Evolutionary conservation across 192 early-diverging fungal genomes (phyloP).

Genomic region (Lobosporangium transversale): DNA sequence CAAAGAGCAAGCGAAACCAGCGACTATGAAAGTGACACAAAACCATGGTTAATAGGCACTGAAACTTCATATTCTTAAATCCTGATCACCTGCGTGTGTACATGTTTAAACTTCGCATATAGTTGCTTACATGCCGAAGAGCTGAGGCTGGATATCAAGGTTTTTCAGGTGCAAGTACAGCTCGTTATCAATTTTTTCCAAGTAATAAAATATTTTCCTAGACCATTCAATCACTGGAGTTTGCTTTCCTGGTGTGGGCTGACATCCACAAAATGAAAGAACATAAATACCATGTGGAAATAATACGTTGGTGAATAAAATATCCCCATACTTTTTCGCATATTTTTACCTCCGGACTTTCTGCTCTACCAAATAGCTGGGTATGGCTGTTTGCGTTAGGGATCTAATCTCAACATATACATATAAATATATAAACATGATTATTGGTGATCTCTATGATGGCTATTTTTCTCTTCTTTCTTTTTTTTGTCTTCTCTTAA

Average conservation of each 20-base stretch:
- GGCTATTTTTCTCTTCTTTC: not conserved
- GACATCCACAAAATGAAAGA: too few relatives aligned
- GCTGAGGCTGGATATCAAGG: slow-evolving; percentile 91
- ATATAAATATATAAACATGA: too few relatives aligned
- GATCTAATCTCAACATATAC: too few relatives aligned
- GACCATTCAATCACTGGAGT: slow-evolving; percentile 83
- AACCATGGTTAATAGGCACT: not conserved
- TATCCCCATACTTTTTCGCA: not conserved
- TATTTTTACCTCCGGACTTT: slow-evolving; percentile 33
- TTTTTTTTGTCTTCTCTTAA: too few relatives aligned
- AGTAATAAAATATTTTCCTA: slow-evolving; percentile 73
- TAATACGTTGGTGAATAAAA: too few relatives aligned
- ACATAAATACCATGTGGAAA: too few relatives aligned
- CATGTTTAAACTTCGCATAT: not conserved
- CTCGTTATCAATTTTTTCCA: slow-evolving; percentile 75
- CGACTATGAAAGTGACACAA: slow-evolving; percentile 56
- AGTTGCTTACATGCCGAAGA: slow-evolving; percentile 85
- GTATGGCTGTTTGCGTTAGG: slow-evolving; percentile 10
- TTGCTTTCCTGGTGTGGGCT: slow-evolving; percentile 49
- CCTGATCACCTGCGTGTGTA: not conserved
- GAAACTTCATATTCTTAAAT: too few relatives aligned
- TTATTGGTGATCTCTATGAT: too few relatives aligned
- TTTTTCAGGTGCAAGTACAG: slow-evolving; percentile 75
- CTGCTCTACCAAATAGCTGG: slow-evolving; percentile 30
- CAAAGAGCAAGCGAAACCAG: slow-evolving; percentile 93